Evolutionary conservation across 2,329 filamentous ascomycete species (phyloP).

Genomic region (Ceratocystis alfenasii): DNA sequence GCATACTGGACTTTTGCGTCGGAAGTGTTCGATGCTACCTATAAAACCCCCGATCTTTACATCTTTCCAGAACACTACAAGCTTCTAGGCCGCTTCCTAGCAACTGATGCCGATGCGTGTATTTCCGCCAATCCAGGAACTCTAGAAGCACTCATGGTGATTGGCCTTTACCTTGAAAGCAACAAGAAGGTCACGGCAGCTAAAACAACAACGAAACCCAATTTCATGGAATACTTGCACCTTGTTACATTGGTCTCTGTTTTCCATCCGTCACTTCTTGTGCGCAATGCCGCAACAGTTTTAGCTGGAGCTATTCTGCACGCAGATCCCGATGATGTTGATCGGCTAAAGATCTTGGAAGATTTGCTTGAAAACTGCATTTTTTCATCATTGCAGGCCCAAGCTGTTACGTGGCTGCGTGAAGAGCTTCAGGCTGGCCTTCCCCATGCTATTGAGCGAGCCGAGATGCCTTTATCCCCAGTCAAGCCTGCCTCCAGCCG

Average conservation of each 20-base stretch:
- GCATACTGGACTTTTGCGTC: conserved; percentile 53
- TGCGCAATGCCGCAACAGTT: conserved; percentile 43
- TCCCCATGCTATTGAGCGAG: conserved; percentile 24
- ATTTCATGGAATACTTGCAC: conserved; percentile 51
- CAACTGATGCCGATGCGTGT: conserved; percentile 37
- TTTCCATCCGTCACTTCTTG: conserved; percentile 43
- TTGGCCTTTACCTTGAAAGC: conserved; percentile 48
- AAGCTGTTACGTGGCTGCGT: conserved; percentile 50
- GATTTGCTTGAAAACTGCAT: conserved; percentile 55
- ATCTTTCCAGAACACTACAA: conserved; percentile 50
- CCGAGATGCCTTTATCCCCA: conserved; percentile 27
- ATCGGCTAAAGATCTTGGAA: conserved; percentile 49
- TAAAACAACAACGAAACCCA: conserved; percentile 29
- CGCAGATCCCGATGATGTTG: conserved; percentile 46
- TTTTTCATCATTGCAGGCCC: conserved; percentile 50
- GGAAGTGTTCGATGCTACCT: conserved; percentile 47
- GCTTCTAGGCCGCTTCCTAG: conserved; percentile 43
- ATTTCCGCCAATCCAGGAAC: conserved; percentile 43
- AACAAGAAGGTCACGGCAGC: conserved; percentile 34
- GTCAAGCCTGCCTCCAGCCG: conserved; percentile 25
- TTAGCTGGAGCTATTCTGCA: conserved; percentile 46
- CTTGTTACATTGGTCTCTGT: conserved; percentile 44
- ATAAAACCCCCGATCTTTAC: conserved; percentile 40
- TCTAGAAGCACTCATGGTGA: conserved; percentile 46
- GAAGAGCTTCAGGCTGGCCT: conserved; percentile 43